Conservation (phyloP, 345 rosid species). For the Populus ilicifolia region DNA sequence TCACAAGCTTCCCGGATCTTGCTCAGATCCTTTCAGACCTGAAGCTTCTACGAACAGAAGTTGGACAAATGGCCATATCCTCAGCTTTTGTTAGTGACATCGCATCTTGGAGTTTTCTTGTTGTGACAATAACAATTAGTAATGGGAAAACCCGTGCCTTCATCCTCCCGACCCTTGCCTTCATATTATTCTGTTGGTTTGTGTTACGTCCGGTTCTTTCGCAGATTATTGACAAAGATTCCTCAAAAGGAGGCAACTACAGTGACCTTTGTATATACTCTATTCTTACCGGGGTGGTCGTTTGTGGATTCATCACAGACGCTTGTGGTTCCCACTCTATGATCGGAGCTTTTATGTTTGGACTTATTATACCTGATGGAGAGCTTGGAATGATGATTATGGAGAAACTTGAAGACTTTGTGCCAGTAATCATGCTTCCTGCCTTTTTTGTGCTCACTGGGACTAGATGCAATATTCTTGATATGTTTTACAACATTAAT, state of each 20-base stretch:
- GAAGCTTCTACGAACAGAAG: slow-evolving; percentile 60
- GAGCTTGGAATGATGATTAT: slow-evolving; percentile 25
- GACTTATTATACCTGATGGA: slow-evolving; percentile 16
- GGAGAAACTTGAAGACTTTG: slow-evolving; percentile 26
- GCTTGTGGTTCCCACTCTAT: slow-evolving; percentile 18
- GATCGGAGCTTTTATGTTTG: slow-evolving; percentile 18
- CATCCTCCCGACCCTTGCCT: slow-evolving; percentile 17
- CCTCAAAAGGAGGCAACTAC: slow-evolving; percentile 21
- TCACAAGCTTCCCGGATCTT: slow-evolving; percentile 64
- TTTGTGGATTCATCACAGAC: slow-evolving; percentile 12
- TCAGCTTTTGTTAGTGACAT: slow-evolving; percentile 47
- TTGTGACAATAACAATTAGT: slow-evolving; percentile 11
- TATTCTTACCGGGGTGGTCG: slow-evolving; percentile 7
- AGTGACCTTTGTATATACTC: not conserved
- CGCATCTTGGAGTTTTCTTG: slow-evolving; percentile 47
- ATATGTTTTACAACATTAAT: not conserved
- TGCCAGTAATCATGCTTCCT: slow-evolving; percentile 7
- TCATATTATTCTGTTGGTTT: slow-evolving; percentile 31
- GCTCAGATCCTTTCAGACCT: slow-evolving; percentile 52
- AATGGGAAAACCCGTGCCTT: not conserved
- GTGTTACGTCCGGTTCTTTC: slow-evolving; percentile 39
- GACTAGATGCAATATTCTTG: not conserved
- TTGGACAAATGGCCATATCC: slow-evolving; percentile 48
- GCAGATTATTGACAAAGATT: slow-evolving; percentile 27
- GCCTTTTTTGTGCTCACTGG: slow-evolving; percentile 5